Evolutionary conservation across 2,329 filamentous ascomycete genomes (phyloP).

Genomic region (Arachnomyces sp.): DNA sequence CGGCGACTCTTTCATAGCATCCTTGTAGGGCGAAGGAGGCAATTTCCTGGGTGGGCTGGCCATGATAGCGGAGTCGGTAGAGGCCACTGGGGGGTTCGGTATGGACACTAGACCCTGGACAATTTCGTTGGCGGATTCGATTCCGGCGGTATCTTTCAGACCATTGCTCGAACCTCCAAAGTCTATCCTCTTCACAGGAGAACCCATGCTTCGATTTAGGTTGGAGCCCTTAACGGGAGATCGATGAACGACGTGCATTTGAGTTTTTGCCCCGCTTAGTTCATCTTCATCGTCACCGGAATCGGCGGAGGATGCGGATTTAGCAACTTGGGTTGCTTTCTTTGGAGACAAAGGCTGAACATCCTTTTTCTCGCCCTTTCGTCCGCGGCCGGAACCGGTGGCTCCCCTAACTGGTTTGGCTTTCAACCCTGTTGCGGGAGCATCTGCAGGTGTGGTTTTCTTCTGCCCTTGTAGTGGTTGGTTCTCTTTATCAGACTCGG

Average conservation of each 20-base stretch:
- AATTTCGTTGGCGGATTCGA: conserved; percentile 21
- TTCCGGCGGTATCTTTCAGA: conserved; percentile 1
- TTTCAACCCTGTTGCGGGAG: conserved; percentile 30
- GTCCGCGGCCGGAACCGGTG: conserved; percentile 13
- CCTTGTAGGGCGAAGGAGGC: conserved; percentile 37
- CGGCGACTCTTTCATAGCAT: conserved; percentile 33
- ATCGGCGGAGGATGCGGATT: conserved; percentile 28
- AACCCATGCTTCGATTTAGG: conserved; percentile 18
- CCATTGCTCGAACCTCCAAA: conserved; percentile 18
- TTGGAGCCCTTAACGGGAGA: conserved; percentile 27
- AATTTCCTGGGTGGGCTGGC: conserved; percentile 38
- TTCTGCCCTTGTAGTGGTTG: conserved; percentile 21
- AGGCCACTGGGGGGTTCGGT: conserved; percentile 21
- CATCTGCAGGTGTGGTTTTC: conserved; percentile 15
- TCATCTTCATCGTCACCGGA: conserved; percentile 35
- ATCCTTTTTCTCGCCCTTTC: conserved; percentile 13
- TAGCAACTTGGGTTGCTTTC: conserved; percentile 40
- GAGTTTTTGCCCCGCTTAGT: conserved; percentile 29
- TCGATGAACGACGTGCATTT: conserved; percentile 22
- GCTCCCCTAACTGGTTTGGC: conserved; percentile 38
- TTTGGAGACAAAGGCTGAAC: conserved; percentile 39
- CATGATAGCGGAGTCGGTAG: conserved; percentile 28
- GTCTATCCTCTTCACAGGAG: conserved; percentile 33
- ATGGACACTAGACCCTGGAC: conserved; percentile 22
- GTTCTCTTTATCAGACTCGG: conserved; percentile 36